These are phyloP conservation scores for Amauroascus verrucosus DNA, from an alignment of 2,329 filamentous ascomycete genomes.

Conservation along the genomic window DNA sequence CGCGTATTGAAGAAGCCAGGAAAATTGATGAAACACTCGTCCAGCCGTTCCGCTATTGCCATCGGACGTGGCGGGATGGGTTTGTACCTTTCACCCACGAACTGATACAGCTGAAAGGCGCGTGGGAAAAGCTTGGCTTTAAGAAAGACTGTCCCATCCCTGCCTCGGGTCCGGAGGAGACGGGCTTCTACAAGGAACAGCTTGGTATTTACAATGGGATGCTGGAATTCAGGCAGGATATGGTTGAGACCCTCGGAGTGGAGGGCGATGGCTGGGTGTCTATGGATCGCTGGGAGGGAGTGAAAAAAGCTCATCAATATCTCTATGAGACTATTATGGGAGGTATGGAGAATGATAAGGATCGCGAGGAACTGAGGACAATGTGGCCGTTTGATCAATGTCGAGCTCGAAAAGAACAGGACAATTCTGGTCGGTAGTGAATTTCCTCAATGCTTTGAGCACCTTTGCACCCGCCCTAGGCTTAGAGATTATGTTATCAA, in stretches of 20 bases:
- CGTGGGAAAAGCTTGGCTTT: constrained; percentile 34
- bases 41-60: constrained; percentile 33
- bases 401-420: not conserved
- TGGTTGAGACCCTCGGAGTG: constrained; percentile 16
- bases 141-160: constrained; percentile 18
- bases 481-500: not conserved
- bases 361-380: constrained; percentile 15
- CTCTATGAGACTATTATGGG: constrained; percentile 15
- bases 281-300: constrained; percentile 16
- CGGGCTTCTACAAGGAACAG: constrained; percentile 14
- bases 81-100: constrained; percentile 32
- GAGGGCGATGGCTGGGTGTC: constrained; percentile 16
- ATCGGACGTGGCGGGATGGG: constrained; percentile 35
- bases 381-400: constrained; percentile 19
- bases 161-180: constrained; percentile 12
- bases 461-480: not conserved
- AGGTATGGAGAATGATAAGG: constrained; percentile 14
- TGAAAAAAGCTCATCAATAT: constrained; percentile 11
- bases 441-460: not conserved
- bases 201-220: constrained; percentile 15
- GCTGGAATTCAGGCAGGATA: constrained; percentile 15
- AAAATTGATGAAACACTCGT: constrained; percentile 30
- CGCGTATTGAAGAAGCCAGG: constrained; percentile 17
- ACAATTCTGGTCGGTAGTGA: not conserved
- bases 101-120: constrained; percentile 31